Conservation (phyloP, 2,329 filamentous ascomycete species). For the Botrytis fabae region DNA sequence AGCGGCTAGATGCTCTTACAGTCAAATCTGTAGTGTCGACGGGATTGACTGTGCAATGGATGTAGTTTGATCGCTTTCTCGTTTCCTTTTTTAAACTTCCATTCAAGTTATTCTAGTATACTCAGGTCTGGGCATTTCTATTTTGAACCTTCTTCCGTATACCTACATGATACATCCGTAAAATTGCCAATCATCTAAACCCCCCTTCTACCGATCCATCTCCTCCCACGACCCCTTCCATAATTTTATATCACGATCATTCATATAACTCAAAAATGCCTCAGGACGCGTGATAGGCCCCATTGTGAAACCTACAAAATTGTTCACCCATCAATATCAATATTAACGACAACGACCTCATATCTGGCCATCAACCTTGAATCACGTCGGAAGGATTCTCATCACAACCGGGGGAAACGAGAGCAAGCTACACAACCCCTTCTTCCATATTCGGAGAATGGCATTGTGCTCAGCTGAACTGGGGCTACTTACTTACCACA, state of each 20-base stretch:
- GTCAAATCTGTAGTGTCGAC: neutral
- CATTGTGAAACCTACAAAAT: neutral
- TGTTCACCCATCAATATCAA: neutral
- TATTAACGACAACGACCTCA: neutral
- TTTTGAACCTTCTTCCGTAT: neutral
- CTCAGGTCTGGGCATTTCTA: neutral
- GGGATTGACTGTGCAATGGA: neutral
- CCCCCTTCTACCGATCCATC: neutral
- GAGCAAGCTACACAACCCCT: neutral
- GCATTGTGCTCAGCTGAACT: constrained; percentile 2
- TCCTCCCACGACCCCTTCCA: neutral
- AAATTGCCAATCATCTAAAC: neutral
- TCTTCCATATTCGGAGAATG: neutral
- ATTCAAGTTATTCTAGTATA: neutral
- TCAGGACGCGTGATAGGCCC: neutral
- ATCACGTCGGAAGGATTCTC: neutral
- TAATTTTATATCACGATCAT: neutral
- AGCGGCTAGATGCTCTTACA: constrained; percentile 4
- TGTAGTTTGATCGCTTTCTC: neutral
- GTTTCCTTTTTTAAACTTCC: constrained; percentile 3
- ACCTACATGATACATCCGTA: neutral
- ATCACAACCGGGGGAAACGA: neutral
- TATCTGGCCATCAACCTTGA: neutral
- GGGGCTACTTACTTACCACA: neutral
- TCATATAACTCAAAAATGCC: neutral